These are phyloP conservation scores for Haplosporangium sp. DNA, from an alignment of 371 early-diverging fungal species.

Conservation along the genomic window DNA sequence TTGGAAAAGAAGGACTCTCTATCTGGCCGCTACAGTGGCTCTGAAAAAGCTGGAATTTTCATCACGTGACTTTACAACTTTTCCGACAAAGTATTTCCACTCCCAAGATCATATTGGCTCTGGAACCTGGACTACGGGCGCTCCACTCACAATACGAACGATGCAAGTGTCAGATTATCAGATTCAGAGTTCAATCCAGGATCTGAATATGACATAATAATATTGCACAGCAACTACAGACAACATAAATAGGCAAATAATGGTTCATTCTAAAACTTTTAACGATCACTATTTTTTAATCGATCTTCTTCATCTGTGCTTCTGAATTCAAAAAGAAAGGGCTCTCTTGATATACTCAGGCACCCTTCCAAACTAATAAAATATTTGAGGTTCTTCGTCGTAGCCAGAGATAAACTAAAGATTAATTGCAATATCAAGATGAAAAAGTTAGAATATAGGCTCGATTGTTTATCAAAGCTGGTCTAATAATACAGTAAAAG, in stretches of 20 bases:
- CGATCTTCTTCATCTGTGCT: conserved; percentile 9
- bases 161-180: too few species aligned
- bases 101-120: too few species aligned
- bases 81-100: too few species aligned
- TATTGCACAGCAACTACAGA: too few species aligned
- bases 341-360: neutral
- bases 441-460: neutral
- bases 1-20: conserved; percentile 36
- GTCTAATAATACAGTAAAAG: too few species aligned
- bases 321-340: conserved; percentile 10
- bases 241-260: too few species aligned
- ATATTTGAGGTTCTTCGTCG: conserved; percentile 8
- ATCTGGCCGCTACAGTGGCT: neutral
- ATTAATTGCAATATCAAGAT: neutral
- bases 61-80: conserved; percentile 12
- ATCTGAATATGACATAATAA: too few species aligned
- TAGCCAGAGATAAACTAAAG: conserved; percentile 5
- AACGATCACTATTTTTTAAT: neutral
- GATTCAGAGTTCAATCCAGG: too few species aligned
- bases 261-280: too few species aligned
- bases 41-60: conserved; percentile 7
- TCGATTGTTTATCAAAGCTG: too few species aligned
- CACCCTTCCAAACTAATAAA: neutral
- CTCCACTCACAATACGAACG: too few species aligned
- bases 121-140: too few species aligned